Evolutionary conservation across 2,329 filamentous ascomycete species (phyloP).

Genomic region (Colletotrichum sp.): DNA sequence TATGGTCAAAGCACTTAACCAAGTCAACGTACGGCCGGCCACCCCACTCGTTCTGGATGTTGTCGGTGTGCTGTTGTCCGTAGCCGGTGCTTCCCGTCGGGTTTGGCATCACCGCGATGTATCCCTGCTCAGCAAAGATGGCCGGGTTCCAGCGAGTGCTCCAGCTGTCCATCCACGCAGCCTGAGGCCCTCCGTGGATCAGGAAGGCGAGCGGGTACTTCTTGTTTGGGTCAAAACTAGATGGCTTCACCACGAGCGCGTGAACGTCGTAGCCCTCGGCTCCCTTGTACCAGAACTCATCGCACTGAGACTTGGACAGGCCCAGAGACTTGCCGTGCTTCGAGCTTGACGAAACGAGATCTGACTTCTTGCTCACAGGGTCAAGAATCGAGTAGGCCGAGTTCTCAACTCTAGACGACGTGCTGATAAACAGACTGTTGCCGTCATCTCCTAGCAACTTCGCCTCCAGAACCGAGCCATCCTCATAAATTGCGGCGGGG

Average conservation of each 20-base stretch:
- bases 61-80: constrained; percentile 77
- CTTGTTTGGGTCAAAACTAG: constrained; percentile 69
- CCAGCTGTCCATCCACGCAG: constrained; percentile 78
- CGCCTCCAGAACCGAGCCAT: constrained; percentile 61
- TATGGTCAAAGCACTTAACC: constrained; percentile 77
- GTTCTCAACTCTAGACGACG: constrained; percentile 75
- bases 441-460: constrained; percentile 53
- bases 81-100: constrained; percentile 85
- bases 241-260: constrained; percentile 71
- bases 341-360: constrained; percentile 66
- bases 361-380: constrained; percentile 38
- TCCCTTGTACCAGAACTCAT: constrained; percentile 71
- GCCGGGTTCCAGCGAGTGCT: constrained; percentile 86
- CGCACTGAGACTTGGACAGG: constrained; percentile 65
- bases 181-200: constrained; percentile 85
- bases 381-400: constrained; percentile 70
- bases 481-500: constrained; percentile 54
- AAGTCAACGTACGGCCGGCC: constrained; percentile 85
- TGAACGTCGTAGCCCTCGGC: constrained; percentile 71
- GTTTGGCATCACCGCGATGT: constrained; percentile 82
- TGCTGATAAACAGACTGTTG: constrained; percentile 64
- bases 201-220: constrained; percentile 81
- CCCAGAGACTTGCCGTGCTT: constrained; percentile 71
- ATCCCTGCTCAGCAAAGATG: constrained; percentile 86
- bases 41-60: constrained; percentile 83